Base-by-base conservation (phyloP, 2,329 filamentous ascomycete species). In the Colletotrichum phormii region DNA sequence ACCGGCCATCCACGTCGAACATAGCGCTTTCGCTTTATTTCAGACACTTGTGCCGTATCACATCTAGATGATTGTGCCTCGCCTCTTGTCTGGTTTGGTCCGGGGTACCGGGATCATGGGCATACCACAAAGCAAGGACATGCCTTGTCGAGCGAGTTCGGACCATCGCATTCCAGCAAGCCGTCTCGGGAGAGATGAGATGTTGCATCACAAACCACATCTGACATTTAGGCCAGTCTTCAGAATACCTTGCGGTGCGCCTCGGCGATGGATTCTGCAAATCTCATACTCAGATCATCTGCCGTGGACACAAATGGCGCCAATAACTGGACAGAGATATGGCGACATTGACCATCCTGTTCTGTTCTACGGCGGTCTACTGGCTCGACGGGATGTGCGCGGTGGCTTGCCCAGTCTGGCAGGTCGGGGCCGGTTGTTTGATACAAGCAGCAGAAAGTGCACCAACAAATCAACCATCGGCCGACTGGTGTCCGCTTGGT, bases 331-430 rank as follows among this genome's bases (percentile, higher is more conserved):
- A 24, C 53, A 18, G 55, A 22, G 12, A 18, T 26, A 57, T 58
- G 35, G 60, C 46, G 46, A 53, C 60, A 63, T 18, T 18, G 22
- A 24, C 15, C 46, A 26, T 62, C 26, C 5, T 42, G 5, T 35
- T 13, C n/a, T 42, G n/a, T 15, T 42, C 4, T 60, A 37, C 62
- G 51, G 49, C 42, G 4, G 15, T 49, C 8, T 49, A 12, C 24
- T 4, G 37, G 31, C 24, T 11, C 55, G 42, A 18, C 2, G 22
- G 29, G 60, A 64, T 64, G 37, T 3, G 59, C 60, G 37, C 57
- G n/a, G 35, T 51, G 51, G 26, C 33, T 53, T 67, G 49, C 71
- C 66, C 49, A 65, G 60, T 60, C 53, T 58, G 70, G 70, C 70
- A 70, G 60, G 54, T 70, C 59, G 60, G 42, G 35, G 37, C 53